Base-by-base conservation (phyloP, 148 eudicot genomes). In the Rhododendron griersonianum region DNA sequence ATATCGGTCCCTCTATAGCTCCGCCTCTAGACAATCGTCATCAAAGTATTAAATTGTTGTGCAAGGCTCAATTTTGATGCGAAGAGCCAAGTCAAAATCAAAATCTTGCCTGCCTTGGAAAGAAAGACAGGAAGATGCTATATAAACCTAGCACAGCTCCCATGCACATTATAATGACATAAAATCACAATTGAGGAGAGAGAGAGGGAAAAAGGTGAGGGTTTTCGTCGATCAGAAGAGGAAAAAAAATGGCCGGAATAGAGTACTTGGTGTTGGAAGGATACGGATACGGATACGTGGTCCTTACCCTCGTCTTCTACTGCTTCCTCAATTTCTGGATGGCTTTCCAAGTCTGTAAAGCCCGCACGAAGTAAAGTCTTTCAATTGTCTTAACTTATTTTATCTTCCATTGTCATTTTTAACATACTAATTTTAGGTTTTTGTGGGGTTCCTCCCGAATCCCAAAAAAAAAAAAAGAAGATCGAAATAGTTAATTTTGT, bases 281-380 rank as follows among this genome's bases (percentile, higher is more conserved):
- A 53, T 97, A 0, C 30, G 30, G 30, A 30, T 30, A 91, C 84
- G 99, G 99, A 30, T 97, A 94, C 86, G 98, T 95, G 8, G 91
- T 89, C 15, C 83, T 97, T 25, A 92, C 88, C 33, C 82, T 94
- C 25, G 95, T 91, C 63, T 35, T 91, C 78, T 97, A 94, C 65
- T 91, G 92, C 86, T 78, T 94, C 86, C 85, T 97, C 89, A 94
- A 97, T 73, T 57, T 94, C 80, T 97, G 95, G 96, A 97, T 97
- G 99, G 89, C 85, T 78, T 55, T 77, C 37, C 96, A 91, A 86
- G 99, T 95, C 71, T 94, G 95, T 87, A 86, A 87, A 87, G 98
- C 99, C 84, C 93, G 98, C 57, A 95, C 90, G 81, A 92, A 88
- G 99, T 96, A 91, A 50, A 11, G 19, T 21, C 23, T 83, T 45